Evolutionary conservation across 2,329 filamentous ascomycete species (phyloP).

Genomic region (Claviceps paspali): DNA sequence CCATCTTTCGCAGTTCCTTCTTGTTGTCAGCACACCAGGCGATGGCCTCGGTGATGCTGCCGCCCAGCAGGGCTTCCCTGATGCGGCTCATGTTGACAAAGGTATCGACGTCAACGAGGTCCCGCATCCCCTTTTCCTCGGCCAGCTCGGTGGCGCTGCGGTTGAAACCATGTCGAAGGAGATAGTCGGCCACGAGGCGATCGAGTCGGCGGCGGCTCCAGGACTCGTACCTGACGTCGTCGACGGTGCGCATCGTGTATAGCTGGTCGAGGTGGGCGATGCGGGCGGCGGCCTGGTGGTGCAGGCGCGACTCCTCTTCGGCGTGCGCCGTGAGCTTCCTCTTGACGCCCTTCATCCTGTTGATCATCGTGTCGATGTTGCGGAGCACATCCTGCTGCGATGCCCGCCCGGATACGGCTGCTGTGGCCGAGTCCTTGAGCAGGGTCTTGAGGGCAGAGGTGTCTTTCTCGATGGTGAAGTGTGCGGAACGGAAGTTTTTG

Average conservation of each 20-base stretch:
- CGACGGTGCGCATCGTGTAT: constrained; percentile 62
- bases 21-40: constrained; percentile 91
- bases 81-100: constrained; percentile 74
- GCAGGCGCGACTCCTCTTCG: constrained; percentile 64
- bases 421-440: constrained; percentile 49
- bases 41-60: constrained; percentile 63
- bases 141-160: constrained; percentile 65
- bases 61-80: constrained; percentile 52
- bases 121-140: constrained; percentile 56
- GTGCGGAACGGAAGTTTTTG: constrained; percentile 82
- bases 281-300: constrained; percentile 60
- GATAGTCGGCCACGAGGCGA: constrained; percentile 79
- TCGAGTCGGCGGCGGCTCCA: constrained; percentile 77
- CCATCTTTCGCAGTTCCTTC: constrained; percentile 76
- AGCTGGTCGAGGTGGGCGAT: constrained; percentile 70
- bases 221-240: constrained; percentile 83
- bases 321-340: constrained; percentile 67
- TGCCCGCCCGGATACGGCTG: constrained; percentile 47
- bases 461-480: constrained; percentile 61
- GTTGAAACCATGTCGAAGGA: constrained; percentile 69
- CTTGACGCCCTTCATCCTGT: constrained; percentile 72
- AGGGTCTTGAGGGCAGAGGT: constrained; percentile 45
- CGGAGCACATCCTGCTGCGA: constrained; percentile 58
- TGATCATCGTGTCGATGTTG: constrained; percentile 71
- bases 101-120: constrained; percentile 76